These are phyloP conservation scores for Aspergillus funiculosus DNA, from an alignment of 495 filamentous ascomycete species.

Conservation along the genomic window DNA sequence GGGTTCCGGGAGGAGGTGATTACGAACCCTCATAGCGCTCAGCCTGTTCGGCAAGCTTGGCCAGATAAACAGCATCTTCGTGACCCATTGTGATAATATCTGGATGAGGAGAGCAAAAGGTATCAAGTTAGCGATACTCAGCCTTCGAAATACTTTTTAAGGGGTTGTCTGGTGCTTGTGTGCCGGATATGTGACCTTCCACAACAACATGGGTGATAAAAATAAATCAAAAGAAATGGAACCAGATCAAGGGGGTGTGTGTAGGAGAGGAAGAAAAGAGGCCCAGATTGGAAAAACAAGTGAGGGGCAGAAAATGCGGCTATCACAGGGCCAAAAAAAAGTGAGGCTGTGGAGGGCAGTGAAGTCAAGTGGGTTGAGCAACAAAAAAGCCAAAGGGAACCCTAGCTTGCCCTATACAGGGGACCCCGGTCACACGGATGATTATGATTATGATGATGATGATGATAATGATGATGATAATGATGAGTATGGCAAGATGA, in stretches of 20 bases:
- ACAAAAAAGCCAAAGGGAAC: conserved; percentile 14
- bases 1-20: background rate
- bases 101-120: conserved; percentile 7
- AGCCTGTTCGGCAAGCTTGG: conserved; percentile 99
- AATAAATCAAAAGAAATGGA: conserved; percentile 7
- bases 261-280: background rate
- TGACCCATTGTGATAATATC: conserved; percentile 77
- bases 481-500: conserved; percentile 3
- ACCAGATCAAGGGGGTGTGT: background rate
- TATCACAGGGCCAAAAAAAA: conserved; percentile 18
- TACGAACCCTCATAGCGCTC: conserved; percentile 98
- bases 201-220: conserved; percentile 8
- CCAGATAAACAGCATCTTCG: conserved; percentile 98
- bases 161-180: background rate
- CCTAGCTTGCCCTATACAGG: conserved; percentile 12
- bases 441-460: too few species aligned
- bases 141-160: background rate
- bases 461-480: too few species aligned
- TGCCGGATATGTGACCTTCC: background rate
- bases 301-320: conserved; percentile 18
- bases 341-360: conserved; percentile 27
- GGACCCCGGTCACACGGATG: conserved; percentile 10
- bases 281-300: conserved; percentile 5
- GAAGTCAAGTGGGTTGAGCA: conserved; percentile 14
- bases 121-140: conserved; percentile 1